phyloP scores from a whole-genome alignment of 2,329 filamentous ascomycete species.

The Microdochium paspali region DNA sequence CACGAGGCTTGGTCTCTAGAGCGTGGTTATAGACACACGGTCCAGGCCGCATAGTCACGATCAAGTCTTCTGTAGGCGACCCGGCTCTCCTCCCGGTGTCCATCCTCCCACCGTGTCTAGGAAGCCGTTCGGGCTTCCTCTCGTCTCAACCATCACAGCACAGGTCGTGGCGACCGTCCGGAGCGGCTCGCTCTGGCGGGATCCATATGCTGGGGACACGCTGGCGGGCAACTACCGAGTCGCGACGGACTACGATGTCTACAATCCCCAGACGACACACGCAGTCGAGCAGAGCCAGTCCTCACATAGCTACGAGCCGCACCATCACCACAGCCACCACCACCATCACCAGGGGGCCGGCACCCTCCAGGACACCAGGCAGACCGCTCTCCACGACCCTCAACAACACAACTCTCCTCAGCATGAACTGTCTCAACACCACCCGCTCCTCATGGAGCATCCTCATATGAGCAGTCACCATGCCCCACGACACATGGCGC shows the following conservation, averaged over 20 bases:
- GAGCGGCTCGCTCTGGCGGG: conserved; percentile 69
- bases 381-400: conserved; percentile 36
- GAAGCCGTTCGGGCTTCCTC: background rate
- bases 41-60: background rate
- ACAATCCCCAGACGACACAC: conserved; percentile 61
- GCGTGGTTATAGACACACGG: no score
- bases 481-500: conserved; percentile 34
- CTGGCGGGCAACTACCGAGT: conserved; percentile 68
- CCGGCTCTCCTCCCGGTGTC: background rate
- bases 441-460: conserved; percentile 47
- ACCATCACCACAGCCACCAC: conserved; percentile 10
- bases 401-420: conserved; percentile 29
- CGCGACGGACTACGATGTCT: conserved; percentile 62
- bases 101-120: background rate
- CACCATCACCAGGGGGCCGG: conserved; percentile 25
- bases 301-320: conserved; percentile 52
- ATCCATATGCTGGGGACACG: conserved; percentile 63
- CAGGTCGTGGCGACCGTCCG: conserved; percentile 51
- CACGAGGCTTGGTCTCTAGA: no score
- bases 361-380: conserved; percentile 37
- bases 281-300: conserved; percentile 55
- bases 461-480: conserved; percentile 42
- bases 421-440: conserved; percentile 37
- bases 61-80: background rate
- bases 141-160: background rate